Percentiles rank a stretch among this genome's conserved stretches.
Conservation (phyloP, 163 green algal species). For the Trebouxia gelatinosa region DNA sequence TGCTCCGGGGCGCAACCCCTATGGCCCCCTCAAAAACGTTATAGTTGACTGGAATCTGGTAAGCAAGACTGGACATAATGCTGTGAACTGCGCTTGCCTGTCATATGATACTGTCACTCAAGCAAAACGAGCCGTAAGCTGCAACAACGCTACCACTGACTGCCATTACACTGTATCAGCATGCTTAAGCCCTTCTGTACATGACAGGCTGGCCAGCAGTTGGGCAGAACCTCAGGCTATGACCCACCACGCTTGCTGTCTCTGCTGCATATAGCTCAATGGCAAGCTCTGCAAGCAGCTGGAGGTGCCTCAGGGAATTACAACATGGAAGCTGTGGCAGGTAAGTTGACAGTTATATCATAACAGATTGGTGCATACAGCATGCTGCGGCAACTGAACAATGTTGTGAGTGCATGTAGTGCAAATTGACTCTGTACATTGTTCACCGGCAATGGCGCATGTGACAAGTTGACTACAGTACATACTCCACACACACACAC, state of each 20-base stretch:
- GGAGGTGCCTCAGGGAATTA: background rate
- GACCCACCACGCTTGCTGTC: conserved; percentile 11
- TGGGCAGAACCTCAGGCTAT: conserved; percentile 20
- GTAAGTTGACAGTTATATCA: no score
- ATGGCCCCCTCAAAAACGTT: conserved; percentile 13
- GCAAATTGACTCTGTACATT: no score
- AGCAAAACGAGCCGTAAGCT: no score
- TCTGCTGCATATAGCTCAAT: conserved; percentile 27
- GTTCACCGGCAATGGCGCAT: no score
- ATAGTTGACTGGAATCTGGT: conserved; percentile 23
- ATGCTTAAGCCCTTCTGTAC: background rate
- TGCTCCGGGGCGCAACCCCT: background rate
- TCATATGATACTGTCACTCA: no score
- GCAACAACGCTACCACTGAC: no score
- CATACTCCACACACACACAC: no score
- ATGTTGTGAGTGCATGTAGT: no score
- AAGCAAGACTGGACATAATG: background rate
- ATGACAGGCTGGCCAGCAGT: conserved; percentile 10
- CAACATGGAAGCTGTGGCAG: conserved; percentile 13
- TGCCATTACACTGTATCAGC: no score
- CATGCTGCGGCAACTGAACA: no score
- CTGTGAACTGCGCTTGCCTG: background rate
- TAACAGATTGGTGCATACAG: no score
- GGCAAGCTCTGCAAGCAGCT: background rate
- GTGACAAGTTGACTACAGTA: no score